These are phyloP conservation scores for Cruciata laevipes DNA, from an alignment of 257 asterid species.

Conservation along the genomic window DNA sequence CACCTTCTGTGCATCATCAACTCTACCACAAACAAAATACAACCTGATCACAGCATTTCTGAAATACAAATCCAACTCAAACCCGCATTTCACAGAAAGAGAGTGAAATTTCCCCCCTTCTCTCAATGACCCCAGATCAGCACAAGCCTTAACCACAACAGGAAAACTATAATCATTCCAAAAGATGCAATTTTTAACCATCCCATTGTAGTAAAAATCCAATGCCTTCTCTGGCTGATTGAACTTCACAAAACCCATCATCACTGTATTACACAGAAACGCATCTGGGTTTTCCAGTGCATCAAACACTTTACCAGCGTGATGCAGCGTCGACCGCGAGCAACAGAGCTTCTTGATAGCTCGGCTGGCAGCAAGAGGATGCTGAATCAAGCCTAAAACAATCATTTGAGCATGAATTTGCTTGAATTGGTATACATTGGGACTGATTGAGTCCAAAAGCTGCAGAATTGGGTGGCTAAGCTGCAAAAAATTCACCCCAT, in stretches of 20 bases:
- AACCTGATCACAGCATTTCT: conserved; percentile 26
- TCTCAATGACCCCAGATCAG: conserved; percentile 20
- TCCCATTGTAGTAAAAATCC: conserved; percentile 21
- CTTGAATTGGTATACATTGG: conserved; percentile 16
- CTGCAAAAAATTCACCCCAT: conserved; percentile 15
- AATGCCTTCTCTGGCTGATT: conserved; percentile 24
- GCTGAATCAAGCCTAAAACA: conserved; percentile 25
- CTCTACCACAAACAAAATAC: conserved; percentile 19
- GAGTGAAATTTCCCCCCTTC: conserved; percentile 28
- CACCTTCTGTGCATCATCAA: conserved; percentile 27
- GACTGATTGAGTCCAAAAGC: conserved; percentile 18
- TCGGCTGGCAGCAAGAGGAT: conserved; percentile 31
- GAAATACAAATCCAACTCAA: conserved; percentile 29
- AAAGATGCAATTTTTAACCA: conserved; percentile 27
- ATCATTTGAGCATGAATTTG: conserved; percentile 33
- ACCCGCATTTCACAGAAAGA: conserved; percentile 26
- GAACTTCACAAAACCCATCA: conserved; percentile 24
- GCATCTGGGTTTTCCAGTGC: conserved; percentile 33
- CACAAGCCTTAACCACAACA: conserved; percentile 29
- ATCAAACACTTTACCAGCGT: conserved; percentile 22
- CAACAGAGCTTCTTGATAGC: conserved; percentile 29
- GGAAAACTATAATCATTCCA: conserved; percentile 33
- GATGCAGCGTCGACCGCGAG: conserved; percentile 8
- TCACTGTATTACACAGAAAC: conserved; percentile 28
- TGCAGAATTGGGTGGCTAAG: conserved; percentile 30